These are phyloP conservation scores for Avena insularis DNA, from an alignment of 176 grass and related monocot genomes.

Conservation along the genomic window DNA sequence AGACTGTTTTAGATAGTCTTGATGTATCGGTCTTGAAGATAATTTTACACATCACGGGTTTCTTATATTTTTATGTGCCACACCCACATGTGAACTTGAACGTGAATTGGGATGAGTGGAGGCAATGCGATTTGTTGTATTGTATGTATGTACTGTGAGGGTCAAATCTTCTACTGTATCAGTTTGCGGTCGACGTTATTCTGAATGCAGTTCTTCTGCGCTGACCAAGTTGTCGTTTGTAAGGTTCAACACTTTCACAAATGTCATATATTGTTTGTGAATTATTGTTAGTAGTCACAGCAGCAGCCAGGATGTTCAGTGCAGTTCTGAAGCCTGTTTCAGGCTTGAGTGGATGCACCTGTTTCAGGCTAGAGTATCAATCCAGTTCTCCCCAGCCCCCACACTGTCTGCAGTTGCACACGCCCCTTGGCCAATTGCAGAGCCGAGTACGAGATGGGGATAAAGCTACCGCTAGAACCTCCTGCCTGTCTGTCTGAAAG, in stretches of 20 bases:
- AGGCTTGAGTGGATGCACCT: neutral
- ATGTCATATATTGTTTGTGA: slow-evolving; percentile 9
- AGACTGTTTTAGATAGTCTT: neutral
- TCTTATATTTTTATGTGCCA: neutral
- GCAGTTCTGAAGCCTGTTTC: neutral
- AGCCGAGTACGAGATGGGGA: slow-evolving; percentile 24
- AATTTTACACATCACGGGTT: neutral
- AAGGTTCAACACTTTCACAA: neutral
- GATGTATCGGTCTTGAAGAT: neutral
- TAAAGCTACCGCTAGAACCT: slow-evolving; percentile 43
- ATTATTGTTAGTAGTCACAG: neutral
- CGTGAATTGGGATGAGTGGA: neutral
- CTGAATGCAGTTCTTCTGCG: neutral
- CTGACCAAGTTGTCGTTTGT: neutral
- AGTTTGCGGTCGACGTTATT: neutral
- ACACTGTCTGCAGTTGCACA: neutral
- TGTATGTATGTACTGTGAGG: slow-evolving; percentile 8
- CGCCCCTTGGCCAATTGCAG: slow-evolving; percentile 44
- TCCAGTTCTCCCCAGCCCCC: slow-evolving; percentile 16
- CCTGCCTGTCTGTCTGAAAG: neutral
- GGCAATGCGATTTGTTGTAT: slow-evolving; percentile 16
- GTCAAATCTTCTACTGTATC: neutral
- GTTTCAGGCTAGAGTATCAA: slow-evolving; percentile 1
- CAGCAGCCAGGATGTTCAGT: neutral
- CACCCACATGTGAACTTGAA: neutral